phyloP scores from a whole-genome alignment of 164 flowering plant genomes.

The Aristolochia californica region DNA sequence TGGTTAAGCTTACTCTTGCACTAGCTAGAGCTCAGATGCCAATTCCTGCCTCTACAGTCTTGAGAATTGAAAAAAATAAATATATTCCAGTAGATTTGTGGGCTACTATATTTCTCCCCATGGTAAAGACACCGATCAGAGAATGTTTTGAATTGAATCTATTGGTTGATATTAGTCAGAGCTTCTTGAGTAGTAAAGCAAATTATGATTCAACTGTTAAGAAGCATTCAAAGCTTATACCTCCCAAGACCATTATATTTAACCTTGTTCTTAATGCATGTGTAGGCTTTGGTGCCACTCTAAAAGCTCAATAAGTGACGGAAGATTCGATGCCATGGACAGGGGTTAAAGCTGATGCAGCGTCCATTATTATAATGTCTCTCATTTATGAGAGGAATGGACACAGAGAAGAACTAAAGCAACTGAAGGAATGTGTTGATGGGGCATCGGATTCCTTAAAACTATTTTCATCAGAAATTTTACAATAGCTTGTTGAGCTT shows the following conservation, averaged over 20 bases:
- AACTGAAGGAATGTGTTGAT: constrained; percentile 39
- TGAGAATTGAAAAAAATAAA: constrained; percentile 33
- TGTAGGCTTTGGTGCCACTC: constrained; percentile 35
- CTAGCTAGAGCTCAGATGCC: constrained; percentile 69
- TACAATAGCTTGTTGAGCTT: constrained; percentile 63
- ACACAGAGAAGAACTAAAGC: constrained; percentile 59
- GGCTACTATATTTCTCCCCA: constrained; percentile 38
- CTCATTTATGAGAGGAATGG: constrained; percentile 63
- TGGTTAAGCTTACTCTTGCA: constrained; percentile 42
- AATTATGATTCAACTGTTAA: constrained; percentile 9
- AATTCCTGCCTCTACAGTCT: constrained; percentile 41
- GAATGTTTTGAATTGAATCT: constrained; percentile 52
- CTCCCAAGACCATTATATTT: constrained; percentile 51
- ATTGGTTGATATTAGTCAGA: constrained; percentile 57
- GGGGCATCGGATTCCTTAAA: constrained; percentile 24
- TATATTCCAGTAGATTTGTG: constrained; percentile 33
- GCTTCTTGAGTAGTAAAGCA: constrained; percentile 9
- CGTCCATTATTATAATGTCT: constrained; percentile 41
- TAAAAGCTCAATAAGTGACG: constrained; percentile 54
- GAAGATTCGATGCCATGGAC: constrained; percentile 57
- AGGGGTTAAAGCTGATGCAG: constrained; percentile 60
- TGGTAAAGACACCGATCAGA: constrained; percentile 69
- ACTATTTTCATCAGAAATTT: constrained; percentile 41
- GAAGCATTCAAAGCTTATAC: constrained; percentile 16
- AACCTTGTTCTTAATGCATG: constrained; percentile 80